Base-by-base conservation (phyloP, 345 rosid genomes). In the Ceriops tagal region DNA sequence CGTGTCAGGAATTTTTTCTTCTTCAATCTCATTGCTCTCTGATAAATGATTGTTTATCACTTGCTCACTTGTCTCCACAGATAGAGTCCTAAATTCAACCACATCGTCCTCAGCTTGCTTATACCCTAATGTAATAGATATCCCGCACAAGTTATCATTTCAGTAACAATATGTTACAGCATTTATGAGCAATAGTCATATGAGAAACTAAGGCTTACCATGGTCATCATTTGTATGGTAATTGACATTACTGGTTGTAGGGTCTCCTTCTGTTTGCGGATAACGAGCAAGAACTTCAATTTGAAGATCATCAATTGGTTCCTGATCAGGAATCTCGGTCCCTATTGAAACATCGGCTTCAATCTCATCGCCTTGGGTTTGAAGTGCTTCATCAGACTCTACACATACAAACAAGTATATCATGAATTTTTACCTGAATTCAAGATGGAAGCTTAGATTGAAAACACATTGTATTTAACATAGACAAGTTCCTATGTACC, bases 241-340 rank as follows among this genome's bases (percentile, higher is more conserved):
- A 22, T 58, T 30, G 55, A 73, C 70, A 72, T 51, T 73, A 67
- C 82, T 67, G 18, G 75, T 62, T 16, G 80, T 74, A 69, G 70
- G 61, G 49, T 66, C 70, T 65, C 70, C 83, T 56, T 75, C 71
- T 5, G 32, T 21, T 66, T 49, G 52, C 8, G 58, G 62, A 75
- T 32, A 53, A 35, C 69, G 61, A 80, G 79, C 69, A 73, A 53
- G 60, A 64, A 31, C 58, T 65, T 63, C 79, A 22, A 75, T 49
- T 51, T 71, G 78, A 73, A 81, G 20, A 56, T 80, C 89, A 64
- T 85, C 93, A 66, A 83, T 65, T 51, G 79, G 78, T 46, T 89
- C 89, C 37, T 87, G 89, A 73, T 87, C 96, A 69, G 97, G 95
- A 83, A 93, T 91, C 66, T 91, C 95, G 20, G 96, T 88, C 51